Base-by-base conservation (phyloP, 306 rosid species). In the Sicyos baderoa region DNA sequence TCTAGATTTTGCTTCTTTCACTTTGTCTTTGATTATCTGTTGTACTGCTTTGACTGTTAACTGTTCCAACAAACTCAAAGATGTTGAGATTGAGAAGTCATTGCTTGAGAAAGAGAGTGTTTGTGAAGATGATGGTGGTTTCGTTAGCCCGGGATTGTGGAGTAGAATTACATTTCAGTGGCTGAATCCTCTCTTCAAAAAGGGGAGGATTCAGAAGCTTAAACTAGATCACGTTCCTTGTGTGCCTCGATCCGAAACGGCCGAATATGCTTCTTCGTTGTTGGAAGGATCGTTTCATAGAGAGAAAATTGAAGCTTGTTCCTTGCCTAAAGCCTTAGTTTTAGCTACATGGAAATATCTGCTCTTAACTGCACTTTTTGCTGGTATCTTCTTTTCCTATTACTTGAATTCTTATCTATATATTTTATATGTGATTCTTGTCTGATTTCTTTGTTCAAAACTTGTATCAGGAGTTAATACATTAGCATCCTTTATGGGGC, bases 401-500 rank as follows among this genome's bases (percentile, higher is more conserved):
- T 68, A 54, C 58, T 77, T 45, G 62, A 62, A 35, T n/a, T 42
- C 49, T 51, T 54, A 60, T 74, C 29, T 50, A 47, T 27, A 15
- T 22, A 9, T 7, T 55, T 13, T 54, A 19, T 19, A 21, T 54
- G 1, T 11, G 21, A 11, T n/a, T 74, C 11, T 48, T 76, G 6
- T 56, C 29, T 58, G 6, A 58, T 27, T 35, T 11, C 42, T 14
- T 58, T 23, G 64, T 27, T 27, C 18, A 37, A 29, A 9, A 45
- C 11, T 40, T 71, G 37, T 62, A 45, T 18, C 63, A 91, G 97
- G 97, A 52, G 76, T 79, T 5, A 87, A 89, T 77, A 87, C 95
- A 27, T 62, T 86, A 70, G 91, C 96, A 22, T 83, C 95, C 19
- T 91, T 87, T 32, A 81, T 79, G 71, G 95, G 96, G 58, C 97